Evolutionary conservation across 1,284 basidiomycete genomes (phyloP).

Genomic region (Cryptococcus deneoformans): DNA sequence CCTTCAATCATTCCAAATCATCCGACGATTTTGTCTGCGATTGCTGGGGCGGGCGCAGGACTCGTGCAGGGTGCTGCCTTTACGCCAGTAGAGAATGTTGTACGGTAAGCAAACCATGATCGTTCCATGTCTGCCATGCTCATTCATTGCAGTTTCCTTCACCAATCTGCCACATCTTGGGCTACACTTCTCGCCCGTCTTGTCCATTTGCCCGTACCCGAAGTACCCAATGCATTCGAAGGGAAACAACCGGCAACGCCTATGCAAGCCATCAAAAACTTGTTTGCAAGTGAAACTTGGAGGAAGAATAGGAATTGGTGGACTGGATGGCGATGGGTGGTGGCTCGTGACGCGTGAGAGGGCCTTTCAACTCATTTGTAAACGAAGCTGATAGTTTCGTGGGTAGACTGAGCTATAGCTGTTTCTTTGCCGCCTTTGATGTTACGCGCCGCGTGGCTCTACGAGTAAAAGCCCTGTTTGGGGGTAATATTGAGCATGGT

Average conservation of each 20-base stretch:
- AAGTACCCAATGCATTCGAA: constrained; percentile 13
- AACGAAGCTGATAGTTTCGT: constrained; percentile 5
- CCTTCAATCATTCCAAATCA: constrained; percentile 41
- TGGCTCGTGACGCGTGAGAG: constrained; percentile 41
- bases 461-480: constrained; percentile 40
- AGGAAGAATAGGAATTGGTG: constrained; percentile 38
- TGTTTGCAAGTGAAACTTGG: constrained; percentile 38
- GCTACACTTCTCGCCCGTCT: constrained; percentile 19
- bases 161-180: constrained; percentile 30
- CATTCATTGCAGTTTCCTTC: constrained; percentile 19
- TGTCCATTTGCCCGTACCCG: constrained; percentile 25
- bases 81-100: constrained; percentile 49
- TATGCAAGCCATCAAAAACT: constrained; percentile 31
- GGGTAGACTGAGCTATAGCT: constrained; percentile 38
- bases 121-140: not conserved
- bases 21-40: constrained; percentile 42
- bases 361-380: not conserved
- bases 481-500: constrained; percentile 19
- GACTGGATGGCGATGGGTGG: constrained; percentile 46
- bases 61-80: constrained; percentile 45
- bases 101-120: constrained; percentile 26
- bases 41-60: constrained; percentile 46
- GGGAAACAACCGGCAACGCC: constrained; percentile 24
- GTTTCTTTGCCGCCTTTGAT: constrained; percentile 50
- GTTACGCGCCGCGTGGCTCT: constrained; percentile 42